Conservation (phyloP, 805 yeast genomes). For the Lachancea mirantina region DNA sequence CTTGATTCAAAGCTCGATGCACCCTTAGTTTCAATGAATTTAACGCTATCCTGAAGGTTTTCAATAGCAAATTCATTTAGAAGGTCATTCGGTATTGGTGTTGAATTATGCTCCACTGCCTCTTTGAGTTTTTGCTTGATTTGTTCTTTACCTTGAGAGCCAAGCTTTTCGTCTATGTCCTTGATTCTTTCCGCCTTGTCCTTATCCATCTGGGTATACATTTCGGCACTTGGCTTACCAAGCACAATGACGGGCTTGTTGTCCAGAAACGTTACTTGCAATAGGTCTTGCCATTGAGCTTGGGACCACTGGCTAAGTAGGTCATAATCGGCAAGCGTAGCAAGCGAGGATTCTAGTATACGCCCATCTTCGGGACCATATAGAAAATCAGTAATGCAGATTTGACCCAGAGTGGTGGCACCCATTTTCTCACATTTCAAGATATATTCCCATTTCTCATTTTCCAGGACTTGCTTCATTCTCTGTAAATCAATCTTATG, state of each 20-base stretch:
- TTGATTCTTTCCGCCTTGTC: constrained; percentile 44
- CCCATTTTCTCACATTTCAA: constrained; percentile 59
- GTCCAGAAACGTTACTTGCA: constrained; percentile 47
- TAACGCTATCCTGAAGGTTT: constrained; percentile 60
- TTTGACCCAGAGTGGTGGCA: constrained; percentile 46
- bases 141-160: constrained; percentile 50
- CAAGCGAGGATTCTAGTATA: constrained; percentile 48
- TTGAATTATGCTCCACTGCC: constrained; percentile 65
- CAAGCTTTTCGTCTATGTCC: constrained; percentile 46
- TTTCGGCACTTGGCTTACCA: constrained; percentile 55
- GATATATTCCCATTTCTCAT: constrained; percentile 53
- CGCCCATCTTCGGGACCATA: constrained; percentile 64
- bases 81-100: constrained; percentile 66
- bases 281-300: constrained; percentile 58
- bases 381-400: constrained; percentile 70
- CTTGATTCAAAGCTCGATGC: constrained; percentile 51
- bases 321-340: constrained; percentile 49
- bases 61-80: constrained; percentile 59
- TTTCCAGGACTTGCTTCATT: constrained; percentile 61
- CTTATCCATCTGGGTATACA: constrained; percentile 47
- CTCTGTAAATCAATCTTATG: constrained; percentile 61
- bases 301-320: constrained; percentile 50
- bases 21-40: constrained; percentile 62
- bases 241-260: constrained; percentile 59
- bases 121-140: constrained; percentile 44